These are phyloP conservation scores for Oleoguttula mirabilis DNA, from an alignment of 495 filamentous ascomycete genomes.

Conservation along the genomic window DNA sequence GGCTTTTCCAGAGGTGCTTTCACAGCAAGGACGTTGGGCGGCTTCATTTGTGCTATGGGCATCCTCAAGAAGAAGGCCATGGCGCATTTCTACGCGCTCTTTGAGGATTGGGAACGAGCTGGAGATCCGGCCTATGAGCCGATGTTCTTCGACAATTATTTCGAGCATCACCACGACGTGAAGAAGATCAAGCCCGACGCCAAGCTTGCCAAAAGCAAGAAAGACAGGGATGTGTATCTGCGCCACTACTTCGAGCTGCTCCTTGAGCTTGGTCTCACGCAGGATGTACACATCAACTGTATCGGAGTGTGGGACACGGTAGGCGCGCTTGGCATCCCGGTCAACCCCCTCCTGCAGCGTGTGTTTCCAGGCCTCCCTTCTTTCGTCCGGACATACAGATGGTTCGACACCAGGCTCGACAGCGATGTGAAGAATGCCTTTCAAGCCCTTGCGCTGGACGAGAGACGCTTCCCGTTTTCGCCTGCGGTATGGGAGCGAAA, in stretches of 20 bases:
- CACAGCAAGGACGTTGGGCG: conserved; percentile 28
- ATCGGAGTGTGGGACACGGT: conserved; percentile 20
- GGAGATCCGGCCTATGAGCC: conserved; percentile 20
- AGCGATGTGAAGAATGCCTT: conserved; percentile 20
- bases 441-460: conserved; percentile 33
- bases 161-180: conserved; percentile 8
- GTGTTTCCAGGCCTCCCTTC: conserved; percentile 18
- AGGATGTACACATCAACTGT: conserved; percentile 25
- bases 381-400: conserved; percentile 21
- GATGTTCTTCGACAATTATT: conserved; percentile 16
- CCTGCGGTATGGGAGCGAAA: conserved; percentile 25
- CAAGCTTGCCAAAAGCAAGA: conserved; percentile 1
- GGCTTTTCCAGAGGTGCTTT: conserved; percentile 35
- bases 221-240: conserved; percentile 2
- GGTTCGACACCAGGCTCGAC: conserved; percentile 21
- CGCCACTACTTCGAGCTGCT: conserved; percentile 32
- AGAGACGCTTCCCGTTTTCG: conserved; percentile 23
- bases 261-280: conserved; percentile 38
- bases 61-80: conserved; percentile 22
- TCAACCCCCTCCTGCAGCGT: conserved; percentile 17
- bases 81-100: conserved; percentile 23
- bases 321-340: conserved; percentile 32
- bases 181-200: neutral
- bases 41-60: conserved; percentile 32
- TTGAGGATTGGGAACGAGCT: conserved; percentile 24